Conservation (phyloP, 2,329 filamentous ascomycete species). For the Aspergillus costaricaensis region DNA sequence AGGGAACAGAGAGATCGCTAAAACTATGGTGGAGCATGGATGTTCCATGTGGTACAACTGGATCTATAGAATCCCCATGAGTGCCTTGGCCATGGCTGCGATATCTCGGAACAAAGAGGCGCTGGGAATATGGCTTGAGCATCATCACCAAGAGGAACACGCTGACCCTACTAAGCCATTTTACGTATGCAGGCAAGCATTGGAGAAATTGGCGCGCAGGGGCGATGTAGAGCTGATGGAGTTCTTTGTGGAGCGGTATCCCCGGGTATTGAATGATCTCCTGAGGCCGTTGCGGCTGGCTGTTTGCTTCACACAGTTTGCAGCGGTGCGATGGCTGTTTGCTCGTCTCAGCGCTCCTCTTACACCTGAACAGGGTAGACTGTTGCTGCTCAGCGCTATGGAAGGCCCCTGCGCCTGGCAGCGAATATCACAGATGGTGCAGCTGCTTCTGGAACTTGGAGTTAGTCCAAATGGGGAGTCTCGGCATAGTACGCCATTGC, state of each 20-base stretch:
- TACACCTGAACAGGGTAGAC: background rate
- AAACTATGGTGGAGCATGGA: background rate
- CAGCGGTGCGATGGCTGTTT: background rate
- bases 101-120: background rate
- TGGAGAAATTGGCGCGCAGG: background rate
- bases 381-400: background rate
- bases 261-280: background rate
- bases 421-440: background rate
- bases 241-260: background rate
- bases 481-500: background rate
- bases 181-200: background rate
- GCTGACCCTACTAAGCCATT: background rate
- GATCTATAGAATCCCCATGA: background rate
- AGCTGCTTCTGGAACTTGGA: background rate
- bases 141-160: background rate
- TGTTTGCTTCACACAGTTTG: background rate
- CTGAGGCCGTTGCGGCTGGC: background rate
- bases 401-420: background rate
- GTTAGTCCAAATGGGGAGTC: background rate
- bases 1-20: background rate
- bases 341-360: background rate
- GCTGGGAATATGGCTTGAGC: constrained; percentile 1
- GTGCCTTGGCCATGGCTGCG: background rate
- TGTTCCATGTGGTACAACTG: background rate
- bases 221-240: background rate